Base-by-base conservation (phyloP, 192 early-diverging fungal genomes). In the Umbelopsis ramanniana region DNA sequence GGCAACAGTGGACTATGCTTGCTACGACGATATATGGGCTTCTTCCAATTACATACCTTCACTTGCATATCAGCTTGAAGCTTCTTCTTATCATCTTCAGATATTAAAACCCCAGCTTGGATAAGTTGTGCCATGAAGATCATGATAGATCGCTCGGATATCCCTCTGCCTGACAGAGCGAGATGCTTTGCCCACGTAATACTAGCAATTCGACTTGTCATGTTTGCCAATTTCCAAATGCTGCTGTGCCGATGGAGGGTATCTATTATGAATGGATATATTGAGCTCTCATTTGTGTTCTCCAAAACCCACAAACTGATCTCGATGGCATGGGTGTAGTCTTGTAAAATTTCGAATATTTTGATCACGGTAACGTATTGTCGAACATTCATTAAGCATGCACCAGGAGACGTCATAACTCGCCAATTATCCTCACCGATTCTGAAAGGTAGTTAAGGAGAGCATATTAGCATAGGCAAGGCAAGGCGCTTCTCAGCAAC, bases 401-500 rank as follows among this genome's bases (percentile, higher is more conserved):
- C 82, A 0, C 93, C 93, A 6, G 93, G 93, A 5, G 87, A 87
- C 1, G 91, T 90, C 71, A 90, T 91, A n/a, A 89, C 89, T 45
- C 87, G 83, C 93, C 93, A 94, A 72, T 94, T 94, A 70, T 92
- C 89, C 50, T 83, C 83, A 45, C 81, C 85, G 53, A 89, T 87
- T 48, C 81, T 83, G 21, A 38, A 38, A 63, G 35, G 21, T 46
- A 9, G 29, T 3, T 29, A 2, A 17, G 40, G 46, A 71, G 21
- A 50, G 17, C 19, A 50, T 9, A 45, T 12, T 21, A 43, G 40
- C 1, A 43, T 11, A 43, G 11, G 11, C 40, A 43, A 43, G 11
- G 11, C 40, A 43, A 43, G 6, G 11, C 23, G 57, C 29, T 1
- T 29, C 3, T 24, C 14, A 63, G 4, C 12, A 48, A 6, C 6